Evolutionary conservation across 345 rosid genomes (phyloP).

Genomic region (Toxicodendron radicans): DNA sequence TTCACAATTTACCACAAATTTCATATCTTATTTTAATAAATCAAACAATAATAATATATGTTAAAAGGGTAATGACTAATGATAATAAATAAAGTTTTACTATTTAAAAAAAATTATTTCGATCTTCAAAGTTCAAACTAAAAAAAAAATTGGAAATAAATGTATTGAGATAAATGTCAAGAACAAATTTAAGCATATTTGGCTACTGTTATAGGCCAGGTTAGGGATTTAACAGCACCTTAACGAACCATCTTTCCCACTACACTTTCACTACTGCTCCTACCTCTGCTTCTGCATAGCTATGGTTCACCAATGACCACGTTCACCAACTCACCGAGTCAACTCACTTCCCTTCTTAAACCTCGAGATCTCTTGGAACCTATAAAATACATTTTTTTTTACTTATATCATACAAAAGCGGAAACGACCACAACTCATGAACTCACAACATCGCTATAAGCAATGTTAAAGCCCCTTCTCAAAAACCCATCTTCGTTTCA

Average conservation of each 20-base stretch:
- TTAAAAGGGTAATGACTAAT: too few species aligned
- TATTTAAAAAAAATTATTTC: too few species aligned
- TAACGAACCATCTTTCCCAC: not conserved
- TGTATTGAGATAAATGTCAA: too few species aligned
- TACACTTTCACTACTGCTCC: not conserved
- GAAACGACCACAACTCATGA: slow-evolving; percentile 12
- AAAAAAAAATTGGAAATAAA: too few species aligned
- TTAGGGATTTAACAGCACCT: too few species aligned
- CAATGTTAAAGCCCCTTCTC: slow-evolving; percentile 26
- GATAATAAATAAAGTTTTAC: too few species aligned
- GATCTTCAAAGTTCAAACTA: too few species aligned
- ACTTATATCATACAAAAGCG: not conserved
- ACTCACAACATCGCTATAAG: slow-evolving; percentile 1
- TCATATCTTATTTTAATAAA: too few species aligned
- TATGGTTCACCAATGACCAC: slow-evolving; percentile 22
- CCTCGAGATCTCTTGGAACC: not conserved
- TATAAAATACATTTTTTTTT: not conserved
- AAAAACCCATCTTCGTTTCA: slow-evolving; percentile 8
- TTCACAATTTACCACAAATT: too few species aligned
- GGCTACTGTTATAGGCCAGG: too few species aligned
- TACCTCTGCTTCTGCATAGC: not conserved
- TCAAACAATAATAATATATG: too few species aligned
- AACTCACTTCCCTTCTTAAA: not conserved
- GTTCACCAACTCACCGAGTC: slow-evolving; percentile 14
- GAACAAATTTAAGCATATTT: too few species aligned